Conservation (phyloP, 179 eudicot species). For the Spergularia azorica region DNA sequence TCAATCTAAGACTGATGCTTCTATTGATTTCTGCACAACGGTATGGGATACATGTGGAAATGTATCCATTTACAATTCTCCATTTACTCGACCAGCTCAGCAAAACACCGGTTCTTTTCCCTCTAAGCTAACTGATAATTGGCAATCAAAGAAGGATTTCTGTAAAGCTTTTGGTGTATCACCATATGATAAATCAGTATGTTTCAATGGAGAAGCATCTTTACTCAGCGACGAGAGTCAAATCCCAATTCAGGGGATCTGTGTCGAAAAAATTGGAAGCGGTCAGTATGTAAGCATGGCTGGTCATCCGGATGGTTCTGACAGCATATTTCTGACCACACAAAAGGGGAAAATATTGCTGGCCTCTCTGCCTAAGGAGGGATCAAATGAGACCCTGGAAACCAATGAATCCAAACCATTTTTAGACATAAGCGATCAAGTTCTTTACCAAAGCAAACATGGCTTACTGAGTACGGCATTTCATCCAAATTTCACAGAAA, state of each 20-base stretch:
- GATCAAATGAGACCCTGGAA: constrained; percentile 6
- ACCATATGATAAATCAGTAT: constrained; percentile 9
- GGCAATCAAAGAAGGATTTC: constrained; percentile 18
- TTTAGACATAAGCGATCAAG: constrained; percentile 25
- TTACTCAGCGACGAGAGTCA: background rate
- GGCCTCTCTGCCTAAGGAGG: constrained; percentile 18
- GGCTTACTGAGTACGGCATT: constrained; percentile 23
- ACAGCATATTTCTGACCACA: constrained; percentile 15
- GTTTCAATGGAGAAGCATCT: constrained; percentile 12
- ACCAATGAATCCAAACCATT: constrained; percentile 22
- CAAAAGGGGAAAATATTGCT: constrained; percentile 28
- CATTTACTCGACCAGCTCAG: constrained; percentile 13
- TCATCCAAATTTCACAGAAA: constrained; percentile 25
- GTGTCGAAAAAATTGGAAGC: constrained; percentile 27
- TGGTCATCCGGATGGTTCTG: constrained; percentile 30
- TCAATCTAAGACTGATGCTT: background rate
- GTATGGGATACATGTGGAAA: constrained; percentile 20
- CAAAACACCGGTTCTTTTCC: background rate
- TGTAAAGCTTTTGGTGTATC: constrained; percentile 20
- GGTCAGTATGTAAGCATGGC: constrained; percentile 25
- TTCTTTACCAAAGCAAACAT: constrained; percentile 6
- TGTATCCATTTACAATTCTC: constrained; percentile 19
- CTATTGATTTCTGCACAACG: constrained; percentile 22
- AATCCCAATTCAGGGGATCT: constrained; percentile 19
- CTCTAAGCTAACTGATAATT: constrained; percentile 14